Evolutionary conservation across 2,329 filamentous ascomycete genomes (phyloP), one percentile per base, ranked within the genome.

Genomic region (Blastomyces parvus): DNA sequence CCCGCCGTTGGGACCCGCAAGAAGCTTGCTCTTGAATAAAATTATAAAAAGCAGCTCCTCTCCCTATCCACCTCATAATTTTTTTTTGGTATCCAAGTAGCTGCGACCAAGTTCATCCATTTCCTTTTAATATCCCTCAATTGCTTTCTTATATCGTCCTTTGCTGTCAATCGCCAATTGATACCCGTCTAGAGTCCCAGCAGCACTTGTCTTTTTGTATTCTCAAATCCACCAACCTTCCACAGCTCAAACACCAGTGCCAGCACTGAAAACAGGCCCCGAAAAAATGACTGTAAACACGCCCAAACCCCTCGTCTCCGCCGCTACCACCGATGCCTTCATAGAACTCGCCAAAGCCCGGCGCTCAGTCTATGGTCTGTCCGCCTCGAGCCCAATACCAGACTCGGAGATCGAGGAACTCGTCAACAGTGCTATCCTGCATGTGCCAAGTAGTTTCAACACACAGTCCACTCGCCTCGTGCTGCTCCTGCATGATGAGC

Each of bases 381-480:
- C 71, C 62, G 72, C 71, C 61, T 68, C 71, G 36, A 72, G 70
- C 60, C 70, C 74, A 42, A 72, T 76, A 46, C 64, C 73, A 3
- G 75, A 77, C 66, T 68, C 71, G 44, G 69, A 73, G 66, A 69
- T 77, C 63, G 71, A 75, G 59, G 70, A 73, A 59, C 70, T 77
- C 38, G 73, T 77, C 44, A 70, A 75, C 61, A 66, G 71, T 14
- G 81, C 85, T 62, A 80, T 94, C 68, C 80, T 85, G 64, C 82
- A 91, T 74, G 82, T 88, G 1, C 92, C 92, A 52, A 88, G 85
- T 61, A 86, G 87, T 67, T 97, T 96, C 87, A 96, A 97, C 85
- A 89, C 86, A 52, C 92, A 96, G 81, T 86, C 86, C 69, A 88
- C 89, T 68, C 87, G 92, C 64, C 79, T 88, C 64, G 83, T 96